A percentile compares a stretch with the other conserved stretches of the same genome.
Evolutionary conservation across 768 basidiomycete genomes (phyloP).

Genomic region (Podaxis mareebaensis): DNA sequence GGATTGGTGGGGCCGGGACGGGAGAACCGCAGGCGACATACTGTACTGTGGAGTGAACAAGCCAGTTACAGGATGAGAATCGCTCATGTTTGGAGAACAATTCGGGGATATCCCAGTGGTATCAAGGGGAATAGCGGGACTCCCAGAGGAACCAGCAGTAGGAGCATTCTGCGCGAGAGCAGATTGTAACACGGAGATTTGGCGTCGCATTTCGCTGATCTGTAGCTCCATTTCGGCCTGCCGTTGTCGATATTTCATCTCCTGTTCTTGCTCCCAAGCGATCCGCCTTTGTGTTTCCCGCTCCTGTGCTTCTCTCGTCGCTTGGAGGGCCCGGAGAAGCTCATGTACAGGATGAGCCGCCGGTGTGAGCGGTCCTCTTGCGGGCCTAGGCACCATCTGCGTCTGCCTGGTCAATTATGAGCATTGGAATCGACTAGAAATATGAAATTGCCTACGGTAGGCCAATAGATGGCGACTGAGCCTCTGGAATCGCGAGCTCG

Average conservation of each 20-base stretch:
- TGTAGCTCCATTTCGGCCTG: conserved; percentile 16
- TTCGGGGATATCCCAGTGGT: conserved; percentile 1
- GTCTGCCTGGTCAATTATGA: conserved; percentile 8
- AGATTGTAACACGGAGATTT: conserved; percentile 20
- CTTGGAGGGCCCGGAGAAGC: conserved; percentile 56
- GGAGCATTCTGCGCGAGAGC: conserved; percentile 5
- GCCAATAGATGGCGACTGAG: conserved; percentile 34
- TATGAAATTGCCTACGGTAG: conserved; percentile 34
- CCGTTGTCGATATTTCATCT: conserved; percentile 26
- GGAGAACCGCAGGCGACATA: conserved; percentile 28
- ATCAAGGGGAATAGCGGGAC: conserved; percentile 1
- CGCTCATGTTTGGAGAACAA: conserved; percentile 15
- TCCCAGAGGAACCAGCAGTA: not conserved
- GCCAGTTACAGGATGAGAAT: conserved; percentile 18
- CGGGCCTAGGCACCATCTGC: conserved; percentile 19
- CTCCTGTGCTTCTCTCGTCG: conserved; percentile 60
- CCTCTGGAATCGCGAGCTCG: conserved; percentile 57
- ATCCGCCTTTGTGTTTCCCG: conserved; percentile 57
- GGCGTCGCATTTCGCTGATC: conserved; percentile 21
- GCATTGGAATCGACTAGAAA: not conserved
- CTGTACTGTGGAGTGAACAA: conserved; percentile 32
- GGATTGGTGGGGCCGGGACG: conserved; percentile 25
- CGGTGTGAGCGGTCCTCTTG: not conserved
- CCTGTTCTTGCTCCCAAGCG: conserved; percentile 73
- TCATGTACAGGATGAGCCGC: conserved; percentile 54